Evolutionary conservation across 2,329 filamentous ascomycete species (phyloP).

Genomic region (Cladosporium sp.): DNA sequence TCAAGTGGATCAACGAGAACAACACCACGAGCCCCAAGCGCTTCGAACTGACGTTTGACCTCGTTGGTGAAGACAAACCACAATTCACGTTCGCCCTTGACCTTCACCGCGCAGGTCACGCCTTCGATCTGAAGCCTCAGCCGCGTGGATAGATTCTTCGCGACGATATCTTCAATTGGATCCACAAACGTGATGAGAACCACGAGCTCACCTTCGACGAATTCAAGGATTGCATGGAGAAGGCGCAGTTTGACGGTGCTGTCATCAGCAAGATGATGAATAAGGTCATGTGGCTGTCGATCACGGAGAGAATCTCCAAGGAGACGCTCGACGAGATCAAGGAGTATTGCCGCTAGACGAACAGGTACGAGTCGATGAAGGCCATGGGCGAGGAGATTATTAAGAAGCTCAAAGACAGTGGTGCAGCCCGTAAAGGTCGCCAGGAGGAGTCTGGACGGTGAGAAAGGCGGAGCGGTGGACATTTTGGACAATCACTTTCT

Average conservation of each 20-base stretch:
- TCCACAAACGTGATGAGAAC: neutral
- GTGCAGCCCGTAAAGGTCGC: neutral
- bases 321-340: neutral
- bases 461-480: too few relatives aligned
- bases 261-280: conserved; percentile 13
- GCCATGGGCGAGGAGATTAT: neutral
- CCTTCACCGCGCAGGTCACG: conserved; percentile 9
- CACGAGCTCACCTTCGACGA: neutral
- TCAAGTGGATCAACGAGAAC: conserved; percentile 2
- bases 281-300: conserved; percentile 8
- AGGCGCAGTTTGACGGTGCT: conserved; percentile 10
- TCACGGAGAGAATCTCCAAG: conserved; percentile 1
- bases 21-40: neutral
- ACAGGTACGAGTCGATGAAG: neutral
- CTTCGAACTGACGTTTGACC: neutral
- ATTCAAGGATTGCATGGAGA: conserved; percentile 15
- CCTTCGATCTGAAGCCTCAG: conserved; percentile 7
- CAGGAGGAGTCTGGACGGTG: too few relatives aligned
- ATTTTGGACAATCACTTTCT: too few relatives aligned
- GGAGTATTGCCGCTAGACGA: neutral
- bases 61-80: neutral
- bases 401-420: neutral
- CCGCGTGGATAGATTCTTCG: conserved; percentile 13
- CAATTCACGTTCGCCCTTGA: neutral
- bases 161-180: conserved; percentile 14